phyloP scores from a whole-genome alignment of 106 monocot species.

The Xerophyta viscosa region DNA sequence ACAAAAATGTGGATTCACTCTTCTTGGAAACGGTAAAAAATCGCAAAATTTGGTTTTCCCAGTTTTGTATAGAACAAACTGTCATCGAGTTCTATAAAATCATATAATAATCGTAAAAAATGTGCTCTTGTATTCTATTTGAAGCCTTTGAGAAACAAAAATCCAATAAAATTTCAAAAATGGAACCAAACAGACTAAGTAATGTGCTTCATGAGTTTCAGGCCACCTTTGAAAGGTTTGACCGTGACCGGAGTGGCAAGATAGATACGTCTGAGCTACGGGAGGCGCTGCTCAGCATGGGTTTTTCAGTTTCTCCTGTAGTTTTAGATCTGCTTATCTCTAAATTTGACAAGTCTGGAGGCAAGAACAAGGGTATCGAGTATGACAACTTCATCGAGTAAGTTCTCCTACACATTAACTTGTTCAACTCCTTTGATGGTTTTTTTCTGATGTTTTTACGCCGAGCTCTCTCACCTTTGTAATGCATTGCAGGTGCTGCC shows the following conservation, averaged over 20 bases:
- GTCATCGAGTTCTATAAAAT: too few species aligned
- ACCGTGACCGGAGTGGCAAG: conserved; percentile 90
- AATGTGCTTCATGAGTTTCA: conserved; percentile 12
- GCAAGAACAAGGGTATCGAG: conserved; percentile 69
- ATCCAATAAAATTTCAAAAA: too few species aligned
- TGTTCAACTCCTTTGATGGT: background rate
- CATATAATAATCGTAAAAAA: background rate
- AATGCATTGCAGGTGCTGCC: conserved; percentile 45
- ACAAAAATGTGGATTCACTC: too few species aligned
- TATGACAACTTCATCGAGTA: conserved; percentile 99
- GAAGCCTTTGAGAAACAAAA: too few species aligned
- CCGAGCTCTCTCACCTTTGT: too few species aligned
- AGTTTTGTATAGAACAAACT: background rate
- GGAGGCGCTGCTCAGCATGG: conserved; percentile 83
- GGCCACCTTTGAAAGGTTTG: conserved; percentile 85
- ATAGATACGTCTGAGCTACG: conserved; percentile 71
- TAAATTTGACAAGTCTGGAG: conserved; percentile 83
- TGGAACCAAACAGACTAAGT: too few species aligned
- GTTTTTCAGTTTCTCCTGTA: conserved; percentile 67
- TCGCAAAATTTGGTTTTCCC: background rate
- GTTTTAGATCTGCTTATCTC: conserved; percentile 82
- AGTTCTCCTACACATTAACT: conserved; percentile 4
- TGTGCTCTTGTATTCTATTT: too few species aligned
- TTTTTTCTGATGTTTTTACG: conserved; percentile 1
- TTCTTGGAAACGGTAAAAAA: too few species aligned